Percentiles rank a stretch among this genome's conserved stretches.
These are phyloP conservation scores for Themeda triandra DNA, from an alignment of 176 grass and related monocot genomes.

Conservation along the genomic window DNA sequence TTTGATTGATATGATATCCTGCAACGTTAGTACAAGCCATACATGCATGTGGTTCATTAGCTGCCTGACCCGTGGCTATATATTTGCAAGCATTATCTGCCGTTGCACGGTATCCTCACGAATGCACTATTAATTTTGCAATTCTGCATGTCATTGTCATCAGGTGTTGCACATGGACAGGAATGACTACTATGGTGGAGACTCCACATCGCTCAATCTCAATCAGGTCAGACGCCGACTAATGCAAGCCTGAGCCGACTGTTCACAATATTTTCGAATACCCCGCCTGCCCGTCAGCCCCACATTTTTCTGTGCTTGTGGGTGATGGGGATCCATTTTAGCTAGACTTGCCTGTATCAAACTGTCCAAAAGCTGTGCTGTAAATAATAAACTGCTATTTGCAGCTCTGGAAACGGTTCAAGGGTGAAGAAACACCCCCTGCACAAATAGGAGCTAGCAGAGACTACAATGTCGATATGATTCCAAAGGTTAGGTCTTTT, in stretches of 20 bases:
- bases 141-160: background rate
- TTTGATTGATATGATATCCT: background rate
- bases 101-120: background rate
- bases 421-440: constrained; percentile 54
- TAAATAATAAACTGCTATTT: background rate
- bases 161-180: constrained; percentile 95
- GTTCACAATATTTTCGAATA: too few species aligned
- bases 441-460: constrained; percentile 59
- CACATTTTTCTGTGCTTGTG: background rate
- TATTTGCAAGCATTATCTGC: background rate
- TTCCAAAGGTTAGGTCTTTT: constrained; percentile 64
- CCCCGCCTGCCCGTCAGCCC: too few species aligned
- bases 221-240: constrained; percentile 40
- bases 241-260: too few species aligned
- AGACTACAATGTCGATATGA: constrained; percentile 97
- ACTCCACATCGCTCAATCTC: constrained; percentile 79
- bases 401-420: constrained; percentile 94
- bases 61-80: too few species aligned
- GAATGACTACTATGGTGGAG: constrained; percentile 91
- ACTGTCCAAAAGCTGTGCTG: background rate
- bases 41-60: background rate
- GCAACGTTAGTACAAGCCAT: too few species aligned
- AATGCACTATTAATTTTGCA: background rate
- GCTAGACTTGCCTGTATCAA: background rate
- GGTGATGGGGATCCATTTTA: background rate